Conservation (phyloP, 495 filamentous ascomycete genomes). For the Thermothielavioides terrestris region DNA sequence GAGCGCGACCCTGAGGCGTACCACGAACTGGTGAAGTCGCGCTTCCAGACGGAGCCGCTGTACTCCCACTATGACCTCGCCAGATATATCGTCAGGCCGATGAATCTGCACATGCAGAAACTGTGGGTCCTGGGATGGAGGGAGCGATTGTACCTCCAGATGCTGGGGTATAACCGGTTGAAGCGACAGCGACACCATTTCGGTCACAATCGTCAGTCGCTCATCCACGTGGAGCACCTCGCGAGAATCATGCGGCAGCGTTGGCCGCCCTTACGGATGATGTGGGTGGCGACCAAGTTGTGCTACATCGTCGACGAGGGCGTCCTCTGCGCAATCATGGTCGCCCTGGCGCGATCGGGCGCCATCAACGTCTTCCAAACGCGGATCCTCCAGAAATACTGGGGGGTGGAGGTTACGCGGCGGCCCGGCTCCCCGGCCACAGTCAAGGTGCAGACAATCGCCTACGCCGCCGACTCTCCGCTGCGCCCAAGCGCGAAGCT, state of each 20-base stretch:
- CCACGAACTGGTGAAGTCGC: conserved; percentile 27
- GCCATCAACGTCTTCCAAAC: conserved; percentile 9
- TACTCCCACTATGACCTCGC: conserved; percentile 26
- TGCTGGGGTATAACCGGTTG: neutral
- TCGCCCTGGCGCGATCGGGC: conserved; percentile 25
- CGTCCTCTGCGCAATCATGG: conserved; percentile 21
- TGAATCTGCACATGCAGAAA: conserved; percentile 15
- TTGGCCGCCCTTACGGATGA: conserved; percentile 6
- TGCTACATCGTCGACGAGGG: conserved; percentile 28
- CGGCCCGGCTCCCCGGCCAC: neutral
- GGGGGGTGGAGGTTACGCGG: conserved; percentile 11
- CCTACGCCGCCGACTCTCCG: conserved; percentile 1
- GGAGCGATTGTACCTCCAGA: neutral
- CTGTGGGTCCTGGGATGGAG: neutral
- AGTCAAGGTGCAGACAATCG: conserved; percentile 1
- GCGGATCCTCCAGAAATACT: conserved; percentile 18
- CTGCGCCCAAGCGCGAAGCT: conserved; percentile 23
- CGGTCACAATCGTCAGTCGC: conserved; percentile 20
- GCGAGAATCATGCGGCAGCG: conserved; percentile 19
- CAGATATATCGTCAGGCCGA: conserved; percentile 21
- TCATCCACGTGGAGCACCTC: conserved; percentile 19
- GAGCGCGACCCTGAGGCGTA: conserved; percentile 4
- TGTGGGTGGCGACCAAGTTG: neutral
- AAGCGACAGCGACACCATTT: conserved; percentile 5
- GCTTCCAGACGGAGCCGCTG: conserved; percentile 30